Conservation (phyloP, 306 rosid species). For the Trifolium subterraneum region DNA sequence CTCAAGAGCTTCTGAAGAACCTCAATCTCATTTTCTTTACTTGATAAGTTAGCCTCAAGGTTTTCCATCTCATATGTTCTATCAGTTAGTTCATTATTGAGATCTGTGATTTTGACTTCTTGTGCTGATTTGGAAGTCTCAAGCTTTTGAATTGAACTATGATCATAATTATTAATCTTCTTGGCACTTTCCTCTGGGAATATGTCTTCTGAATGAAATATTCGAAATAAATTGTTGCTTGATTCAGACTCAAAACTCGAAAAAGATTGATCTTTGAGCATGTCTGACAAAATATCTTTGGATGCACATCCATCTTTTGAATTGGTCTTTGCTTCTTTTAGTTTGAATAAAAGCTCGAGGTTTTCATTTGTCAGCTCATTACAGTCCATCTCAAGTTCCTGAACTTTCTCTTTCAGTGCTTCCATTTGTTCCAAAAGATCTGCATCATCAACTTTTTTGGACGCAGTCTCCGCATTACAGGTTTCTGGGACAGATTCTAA, state of each 20-base stretch:
- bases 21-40: slow-evolving; percentile 50
- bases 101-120: slow-evolving; percentile 48
- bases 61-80: slow-evolving; percentile 46
- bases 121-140: slow-evolving; percentile 46
- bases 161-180: slow-evolving; percentile 40
- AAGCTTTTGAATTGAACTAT: slow-evolving; percentile 43
- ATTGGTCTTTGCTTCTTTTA: slow-evolving; percentile 67
- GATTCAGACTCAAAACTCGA: slow-evolving; percentile 59
- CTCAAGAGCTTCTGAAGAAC: slow-evolving; percentile 43
- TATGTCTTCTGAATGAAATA: slow-evolving; percentile 48
- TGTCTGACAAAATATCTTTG: slow-evolving; percentile 46
- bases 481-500: slow-evolving; percentile 55
- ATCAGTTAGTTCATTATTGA: slow-evolving; percentile 40
- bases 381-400: slow-evolving; percentile 92
- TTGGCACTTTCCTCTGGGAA: slow-evolving; percentile 36
- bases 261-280: slow-evolving; percentile 47
- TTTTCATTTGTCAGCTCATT: slow-evolving; percentile 94
- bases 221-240: slow-evolving; percentile 47
- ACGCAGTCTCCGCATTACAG: slow-evolving; percentile 44
- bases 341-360: slow-evolving; percentile 85
- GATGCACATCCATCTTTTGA: slow-evolving; percentile 43
- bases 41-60: slow-evolving; percentile 49
- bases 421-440: slow-evolving; percentile 65
- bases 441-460: slow-evolving; percentile 52
- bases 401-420: slow-evolving; percentile 70